Conservation (phyloP, 805 yeast species). For the Cyberlindnera meyerae region DNA sequence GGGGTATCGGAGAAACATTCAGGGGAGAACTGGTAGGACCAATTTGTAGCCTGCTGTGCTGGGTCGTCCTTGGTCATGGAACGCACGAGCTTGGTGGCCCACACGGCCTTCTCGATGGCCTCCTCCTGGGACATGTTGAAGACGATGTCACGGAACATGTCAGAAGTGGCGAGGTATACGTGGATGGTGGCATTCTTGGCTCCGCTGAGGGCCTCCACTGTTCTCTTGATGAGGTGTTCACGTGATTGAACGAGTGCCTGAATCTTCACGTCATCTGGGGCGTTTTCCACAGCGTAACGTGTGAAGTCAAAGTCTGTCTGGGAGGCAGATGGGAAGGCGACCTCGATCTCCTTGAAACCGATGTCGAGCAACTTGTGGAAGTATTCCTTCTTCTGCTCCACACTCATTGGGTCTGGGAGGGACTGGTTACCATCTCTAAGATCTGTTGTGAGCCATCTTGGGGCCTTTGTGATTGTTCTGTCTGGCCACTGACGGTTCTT, state of each 20-base stretch:
- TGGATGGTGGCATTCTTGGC: constrained; percentile 71
- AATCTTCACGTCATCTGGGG: constrained; percentile 69
- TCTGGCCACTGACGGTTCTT: constrained; percentile 71
- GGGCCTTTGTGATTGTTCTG: constrained; percentile 61
- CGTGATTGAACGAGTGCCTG: constrained; percentile 77
- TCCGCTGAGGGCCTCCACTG: constrained; percentile 68
- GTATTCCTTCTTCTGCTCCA: constrained; percentile 67
- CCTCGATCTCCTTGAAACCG: constrained; percentile 80
- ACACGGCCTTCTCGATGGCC: constrained; percentile 63
- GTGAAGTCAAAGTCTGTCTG: constrained; percentile 82
- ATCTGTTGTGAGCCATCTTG: constrained; percentile 78
- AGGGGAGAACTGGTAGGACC: constrained; percentile 75
- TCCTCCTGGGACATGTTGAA: constrained; percentile 68
- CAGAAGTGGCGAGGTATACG: constrained; percentile 72
- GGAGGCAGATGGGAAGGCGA: constrained; percentile 75
- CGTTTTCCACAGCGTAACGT: constrained; percentile 70
- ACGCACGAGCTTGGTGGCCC: constrained; percentile 62
- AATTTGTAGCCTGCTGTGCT: constrained; percentile 51
- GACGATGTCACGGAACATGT: constrained; percentile 69
- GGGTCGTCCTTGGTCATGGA: constrained; percentile 76
- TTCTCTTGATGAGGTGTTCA: constrained; percentile 67
- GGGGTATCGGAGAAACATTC: constrained; percentile 76
- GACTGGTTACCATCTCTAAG: constrained; percentile 80
- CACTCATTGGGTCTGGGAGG: constrained; percentile 77
- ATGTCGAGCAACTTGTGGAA: constrained; percentile 67